Percentiles rank a stretch among this genome's conserved stretches.
phyloP scores from a whole-genome alignment of 495 filamentous ascomycete species.

The Lasiosphaeria hispida region DNA sequence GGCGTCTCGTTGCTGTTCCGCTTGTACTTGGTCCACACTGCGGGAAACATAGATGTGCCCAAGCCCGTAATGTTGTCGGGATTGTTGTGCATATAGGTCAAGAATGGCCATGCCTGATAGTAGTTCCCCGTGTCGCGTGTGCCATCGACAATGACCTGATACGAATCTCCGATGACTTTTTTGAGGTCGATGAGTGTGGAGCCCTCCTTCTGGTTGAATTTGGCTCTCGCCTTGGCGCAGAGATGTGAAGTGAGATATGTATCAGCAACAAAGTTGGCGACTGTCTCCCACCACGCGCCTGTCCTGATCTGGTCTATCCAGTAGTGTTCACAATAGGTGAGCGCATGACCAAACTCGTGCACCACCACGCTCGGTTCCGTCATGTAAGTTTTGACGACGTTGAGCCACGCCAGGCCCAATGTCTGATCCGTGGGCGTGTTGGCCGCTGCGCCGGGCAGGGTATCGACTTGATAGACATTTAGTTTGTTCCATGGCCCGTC shows the following conservation, averaged over 20 bases:
- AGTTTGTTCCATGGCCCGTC: constrained; percentile 43
- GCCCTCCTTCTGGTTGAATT: constrained; percentile 32
- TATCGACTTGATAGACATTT: constrained; percentile 42
- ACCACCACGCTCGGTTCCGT: constrained; percentile 37
- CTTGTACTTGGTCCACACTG: constrained; percentile 42
- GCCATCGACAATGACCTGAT: constrained; percentile 46
- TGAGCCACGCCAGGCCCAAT: constrained; percentile 39
- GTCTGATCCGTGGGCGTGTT: constrained; percentile 36
- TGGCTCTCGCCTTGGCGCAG: constrained; percentile 31
- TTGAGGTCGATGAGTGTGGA: constrained; percentile 41
- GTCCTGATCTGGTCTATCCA: constrained; percentile 46
- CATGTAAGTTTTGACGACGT: constrained; percentile 42
- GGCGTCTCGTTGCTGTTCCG: constrained; percentile 45
- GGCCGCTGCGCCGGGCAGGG: constrained; percentile 38
- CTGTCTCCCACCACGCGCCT: constrained; percentile 48
- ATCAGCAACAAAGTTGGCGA: constrained; percentile 47
- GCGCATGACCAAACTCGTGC: constrained; percentile 46
- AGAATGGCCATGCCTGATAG: constrained; percentile 43
- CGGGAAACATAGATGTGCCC: constrained; percentile 35
- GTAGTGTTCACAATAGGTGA: constrained; percentile 40
- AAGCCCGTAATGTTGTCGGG: constrained; percentile 41
- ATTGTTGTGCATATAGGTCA: constrained; percentile 42
- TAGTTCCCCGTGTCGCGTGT: constrained; percentile 29
- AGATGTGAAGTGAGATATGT: constrained; percentile 40
- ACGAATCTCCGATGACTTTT: constrained; percentile 42